A percentile compares a stretch with the other conserved stretches of the same genome.
phyloP scores from a whole-genome alignment of 495 filamentous ascomycete genomes.

The Aspergillus funiculosus region DNA sequence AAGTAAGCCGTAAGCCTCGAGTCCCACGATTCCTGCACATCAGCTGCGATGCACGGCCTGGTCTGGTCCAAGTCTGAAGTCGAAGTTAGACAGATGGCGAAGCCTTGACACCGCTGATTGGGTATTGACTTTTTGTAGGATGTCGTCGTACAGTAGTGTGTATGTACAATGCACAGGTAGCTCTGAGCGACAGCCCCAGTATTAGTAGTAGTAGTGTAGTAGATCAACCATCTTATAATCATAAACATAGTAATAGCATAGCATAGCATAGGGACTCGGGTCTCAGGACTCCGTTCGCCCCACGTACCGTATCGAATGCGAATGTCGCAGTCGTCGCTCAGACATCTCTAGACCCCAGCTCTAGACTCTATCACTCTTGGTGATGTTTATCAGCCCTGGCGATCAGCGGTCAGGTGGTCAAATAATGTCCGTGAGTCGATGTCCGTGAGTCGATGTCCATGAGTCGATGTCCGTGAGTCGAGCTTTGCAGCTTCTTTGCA shows the following conservation, averaged over 20 bases:
- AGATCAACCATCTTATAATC: too few relatives aligned
- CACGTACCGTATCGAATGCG: slow-evolving; percentile 7
- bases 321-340: neutral
- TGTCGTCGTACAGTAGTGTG: too few relatives aligned
- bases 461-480: neutral
- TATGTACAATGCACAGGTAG: neutral
- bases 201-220: too few relatives aligned
- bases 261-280: too few relatives aligned
- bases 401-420: slow-evolving; percentile 9
- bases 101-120: slow-evolving; percentile 11
- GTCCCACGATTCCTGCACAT: slow-evolving; percentile 10
- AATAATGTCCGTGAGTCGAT: neutral
- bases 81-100: slow-evolving; percentile 3
- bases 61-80: too few relatives aligned
- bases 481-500: slow-evolving; percentile 13
- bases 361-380: too few relatives aligned
- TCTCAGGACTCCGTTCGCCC: neutral
- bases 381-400: slow-evolving; percentile 4
- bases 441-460: neutral
- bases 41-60: slow-evolving; percentile 9
- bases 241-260: too few relatives aligned
- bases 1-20: slow-evolving; percentile 11
- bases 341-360: neutral
- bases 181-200: neutral
- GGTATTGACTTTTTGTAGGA: too few relatives aligned